Percentiles rank a stretch among this genome's conserved stretches.
phyloP scores from a whole-genome alignment of 257 asterid genomes.

The Leonotis leonurus region DNA sequence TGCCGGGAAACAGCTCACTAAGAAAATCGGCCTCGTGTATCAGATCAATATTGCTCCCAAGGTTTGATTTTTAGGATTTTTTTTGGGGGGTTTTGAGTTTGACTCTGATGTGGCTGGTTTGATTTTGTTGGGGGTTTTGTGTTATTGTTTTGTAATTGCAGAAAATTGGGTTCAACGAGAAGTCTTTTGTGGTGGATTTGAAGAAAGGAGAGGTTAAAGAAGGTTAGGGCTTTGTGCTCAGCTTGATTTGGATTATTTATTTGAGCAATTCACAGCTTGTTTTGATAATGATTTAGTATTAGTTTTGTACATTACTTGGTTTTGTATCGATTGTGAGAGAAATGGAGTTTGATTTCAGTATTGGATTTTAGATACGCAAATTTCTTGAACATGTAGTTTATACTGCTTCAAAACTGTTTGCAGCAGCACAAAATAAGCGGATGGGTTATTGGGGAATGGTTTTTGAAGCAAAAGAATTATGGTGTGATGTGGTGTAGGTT shows the following conservation, averaged over 20 bases:
- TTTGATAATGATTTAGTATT: background rate
- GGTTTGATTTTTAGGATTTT: conserved; percentile 28
- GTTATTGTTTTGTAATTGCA: conserved; percentile 13
- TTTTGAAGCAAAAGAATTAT: background rate
- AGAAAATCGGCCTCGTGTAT: conserved; percentile 83
- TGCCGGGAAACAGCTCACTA: conserved; percentile 57
- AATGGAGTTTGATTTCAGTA: background rate
- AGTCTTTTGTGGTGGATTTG: conserved; percentile 76
- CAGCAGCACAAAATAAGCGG: background rate
- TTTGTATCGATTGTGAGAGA: background rate
- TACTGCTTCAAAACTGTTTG: background rate
- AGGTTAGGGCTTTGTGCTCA: conserved; percentile 42
- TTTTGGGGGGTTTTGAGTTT: background rate
- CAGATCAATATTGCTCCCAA: conserved; percentile 94
- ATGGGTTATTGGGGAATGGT: background rate
- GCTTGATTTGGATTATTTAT: background rate
- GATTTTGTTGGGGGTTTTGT: no score
- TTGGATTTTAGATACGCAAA: background rate
- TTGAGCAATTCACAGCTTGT: background rate
- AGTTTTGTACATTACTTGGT: conserved; percentile 20
- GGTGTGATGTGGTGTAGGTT: background rate
- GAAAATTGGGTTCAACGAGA: conserved; percentile 81
- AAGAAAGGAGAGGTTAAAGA: conserved; percentile 88
- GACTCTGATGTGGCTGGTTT: background rate
- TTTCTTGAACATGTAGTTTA: background rate